Percentiles rank a stretch among this genome's conserved stretches.
phyloP scores from a whole-genome alignment of 345 rosid species.

The Passiflora organensis region DNA sequence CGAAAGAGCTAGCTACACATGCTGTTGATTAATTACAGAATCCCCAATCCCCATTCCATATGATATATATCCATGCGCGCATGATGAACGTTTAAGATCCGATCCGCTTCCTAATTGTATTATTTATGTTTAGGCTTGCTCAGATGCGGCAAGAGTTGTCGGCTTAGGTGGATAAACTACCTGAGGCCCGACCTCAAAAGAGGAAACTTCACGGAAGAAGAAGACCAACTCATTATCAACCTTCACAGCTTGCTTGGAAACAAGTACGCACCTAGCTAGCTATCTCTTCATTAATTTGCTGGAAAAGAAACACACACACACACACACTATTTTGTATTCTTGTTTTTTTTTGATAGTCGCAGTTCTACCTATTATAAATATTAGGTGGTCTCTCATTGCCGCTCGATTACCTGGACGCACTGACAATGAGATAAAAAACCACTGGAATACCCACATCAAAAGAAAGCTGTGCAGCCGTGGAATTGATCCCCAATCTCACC shows the following conservation, averaged over 20 bases:
- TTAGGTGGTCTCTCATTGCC: neutral
- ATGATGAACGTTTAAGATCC: neutral
- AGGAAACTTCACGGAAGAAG: constrained; percentile 10
- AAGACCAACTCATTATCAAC: constrained; percentile 10
- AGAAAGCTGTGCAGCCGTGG: neutral
- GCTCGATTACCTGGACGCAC: neutral
- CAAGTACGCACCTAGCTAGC: too few relatives aligned
- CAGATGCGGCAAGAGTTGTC: constrained; percentile 17
- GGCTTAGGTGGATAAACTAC: constrained; percentile 16
- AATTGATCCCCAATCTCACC: neutral
- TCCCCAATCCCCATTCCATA: too few relatives aligned
- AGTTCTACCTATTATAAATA: neutral
- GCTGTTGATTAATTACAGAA: too few relatives aligned
- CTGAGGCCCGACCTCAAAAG: constrained; percentile 16
- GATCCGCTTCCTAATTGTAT: too few relatives aligned
- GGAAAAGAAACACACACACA: too few relatives aligned
- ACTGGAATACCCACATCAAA: neutral
- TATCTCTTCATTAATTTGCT: too few relatives aligned
- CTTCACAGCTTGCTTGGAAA: constrained; percentile 15
- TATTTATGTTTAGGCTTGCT: constrained; percentile 5
- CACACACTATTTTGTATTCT: too few relatives aligned
- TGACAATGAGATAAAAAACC: constrained; percentile 1
- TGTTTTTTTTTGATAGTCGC: neutral
- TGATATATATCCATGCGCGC: neutral
- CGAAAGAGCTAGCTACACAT: too few relatives aligned